Evolutionary conservation across 305 asterid genomes (phyloP).

Genomic region (Fraxinus albicans): DNA sequence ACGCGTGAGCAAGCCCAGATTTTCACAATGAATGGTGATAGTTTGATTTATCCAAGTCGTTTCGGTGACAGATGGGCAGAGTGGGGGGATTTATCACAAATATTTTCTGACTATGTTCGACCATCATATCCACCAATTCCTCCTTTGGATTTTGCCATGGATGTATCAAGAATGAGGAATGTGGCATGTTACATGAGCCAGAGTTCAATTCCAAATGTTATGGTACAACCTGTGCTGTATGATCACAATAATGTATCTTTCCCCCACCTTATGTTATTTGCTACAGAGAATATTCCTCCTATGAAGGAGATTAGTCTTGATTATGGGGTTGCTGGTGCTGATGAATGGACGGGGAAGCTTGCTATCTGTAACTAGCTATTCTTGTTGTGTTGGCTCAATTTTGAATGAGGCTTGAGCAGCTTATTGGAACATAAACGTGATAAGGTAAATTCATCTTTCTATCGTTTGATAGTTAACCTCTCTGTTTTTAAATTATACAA

Average conservation of each 20-base stretch:
- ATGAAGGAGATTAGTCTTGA: constrained; percentile 80
- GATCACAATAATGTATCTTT: constrained; percentile 78
- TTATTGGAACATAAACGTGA: constrained; percentile 15
- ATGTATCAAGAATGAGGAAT: constrained; percentile 87
- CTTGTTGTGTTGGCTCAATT: constrained; percentile 27
- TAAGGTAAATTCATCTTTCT: constrained; percentile 30
- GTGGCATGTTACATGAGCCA: constrained; percentile 89
- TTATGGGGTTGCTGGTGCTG: constrained; percentile 76
- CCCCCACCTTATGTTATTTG: constrained; percentile 87
- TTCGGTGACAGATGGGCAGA: constrained; percentile 81
- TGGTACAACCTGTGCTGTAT: constrained; percentile 83
- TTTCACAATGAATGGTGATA: constrained; percentile 86
- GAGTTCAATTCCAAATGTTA: constrained; percentile 69
- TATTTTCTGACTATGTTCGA: constrained; percentile 53
- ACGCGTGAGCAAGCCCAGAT: constrained; percentile 74
- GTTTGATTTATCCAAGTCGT: constrained; percentile 67
- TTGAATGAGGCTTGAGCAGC: constrained; percentile 11
- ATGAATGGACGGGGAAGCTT: constrained; percentile 68
- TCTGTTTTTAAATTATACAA: background rate
- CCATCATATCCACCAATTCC: constrained; percentile 66
- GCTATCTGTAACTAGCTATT: constrained; percentile 58
- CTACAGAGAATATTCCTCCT: constrained; percentile 90
- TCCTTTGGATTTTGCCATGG: constrained; percentile 90
- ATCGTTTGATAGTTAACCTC: background rate
- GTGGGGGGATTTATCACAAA: constrained; percentile 78